Base-by-base conservation (phyloP, 306 rosid genomes). In the Gleditsia sinensis region DNA sequence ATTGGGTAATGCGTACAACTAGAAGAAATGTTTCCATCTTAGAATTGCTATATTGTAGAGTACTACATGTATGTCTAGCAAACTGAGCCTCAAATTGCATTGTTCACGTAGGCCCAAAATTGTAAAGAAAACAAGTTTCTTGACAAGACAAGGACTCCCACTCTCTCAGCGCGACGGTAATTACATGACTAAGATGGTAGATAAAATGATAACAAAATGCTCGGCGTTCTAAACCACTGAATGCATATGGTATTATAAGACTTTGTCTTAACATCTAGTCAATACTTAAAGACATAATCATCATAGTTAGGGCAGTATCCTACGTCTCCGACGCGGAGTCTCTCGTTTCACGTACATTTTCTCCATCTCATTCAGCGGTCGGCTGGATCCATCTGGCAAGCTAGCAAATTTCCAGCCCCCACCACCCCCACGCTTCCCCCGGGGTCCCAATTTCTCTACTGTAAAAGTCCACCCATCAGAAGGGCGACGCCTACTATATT, bases 321-420 rank as follows among this genome's bases (percentile, higher is more conserved):
- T 88, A 45, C 90, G 88, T 30, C 96, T 65, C n/a, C 63, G 77
- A 78, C 95, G 90, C 2, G 96, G 98, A 23, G 97, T 90, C 76
- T 94, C 97, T 78, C 94, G 82, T 81, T 46, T 88, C 59, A 83
- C 94, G 24, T 90, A 94, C 98, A 94, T 87, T 72, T 88, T 88
- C 88, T 94, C 97, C 83, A 72, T 87, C 80, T 91, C 97, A 50
- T 91, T 88, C 69, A 90, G 83, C 4, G 95, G 92, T 68, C 98
- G 81, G 55, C 87, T 91, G 17, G 97, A 94, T 72, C 98, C 98
- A 87, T 94, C 90, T 0, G 96, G 89, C 78, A 83, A 63, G 86
- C 96, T 90, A 13, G 87, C 93, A 74, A 94, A 91, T 84, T 86
- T 94, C 98, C 97, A 88, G 48, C 97, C 96, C 0, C 96, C 97